These are phyloP conservation scores for Epithele typhae DNA, from an alignment of 768 basidiomycete genomes.

Conservation along the genomic window DNA sequence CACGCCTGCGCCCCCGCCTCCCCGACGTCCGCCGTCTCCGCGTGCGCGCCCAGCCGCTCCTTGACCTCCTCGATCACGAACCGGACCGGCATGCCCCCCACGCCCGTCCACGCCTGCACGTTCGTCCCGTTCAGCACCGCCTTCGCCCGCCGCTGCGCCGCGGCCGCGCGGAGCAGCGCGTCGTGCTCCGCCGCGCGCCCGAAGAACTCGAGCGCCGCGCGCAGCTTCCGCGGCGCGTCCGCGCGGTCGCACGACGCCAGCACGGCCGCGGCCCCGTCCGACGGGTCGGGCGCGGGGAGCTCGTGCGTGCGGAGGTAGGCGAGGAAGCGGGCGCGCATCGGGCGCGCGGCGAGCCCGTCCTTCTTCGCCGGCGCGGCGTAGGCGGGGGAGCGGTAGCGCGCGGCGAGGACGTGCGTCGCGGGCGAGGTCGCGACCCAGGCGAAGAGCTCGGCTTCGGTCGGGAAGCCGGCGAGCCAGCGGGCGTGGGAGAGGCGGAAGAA, in stretches of 20 bases:
- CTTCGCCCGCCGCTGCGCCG: slow-evolving; percentile 21
- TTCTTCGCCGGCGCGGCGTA: slow-evolving; percentile 30
- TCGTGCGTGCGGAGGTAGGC: slow-evolving; percentile 37
- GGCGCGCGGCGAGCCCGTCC: slow-evolving; percentile 43
- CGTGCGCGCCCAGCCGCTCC: slow-evolving; percentile 5
- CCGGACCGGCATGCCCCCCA: slow-evolving; percentile 19
- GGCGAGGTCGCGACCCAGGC: slow-evolving; percentile 51
- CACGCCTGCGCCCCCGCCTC: slow-evolving; percentile 2
- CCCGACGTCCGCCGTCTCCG: neutral
- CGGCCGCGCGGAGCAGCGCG: slow-evolving; percentile 22
- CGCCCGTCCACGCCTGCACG: slow-evolving; percentile 21
- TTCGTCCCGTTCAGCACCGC: slow-evolving; percentile 20
- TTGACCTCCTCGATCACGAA: slow-evolving; percentile 21
- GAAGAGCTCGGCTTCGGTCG: slow-evolving; percentile 49
- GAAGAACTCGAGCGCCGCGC: slow-evolving; percentile 12
- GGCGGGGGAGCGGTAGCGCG: slow-evolving; percentile 11
- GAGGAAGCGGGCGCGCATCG: slow-evolving; percentile 59
- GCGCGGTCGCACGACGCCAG: neutral
- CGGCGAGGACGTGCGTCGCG: slow-evolving; percentile 48
- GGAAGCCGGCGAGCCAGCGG: slow-evolving; percentile 49
- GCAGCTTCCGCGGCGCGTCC: slow-evolving; percentile 8
- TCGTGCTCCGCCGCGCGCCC: slow-evolving; percentile 21
- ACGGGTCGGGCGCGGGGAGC: neutral
- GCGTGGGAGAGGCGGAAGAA: slow-evolving; percentile 59
- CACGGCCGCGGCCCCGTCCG: neutral